Conservation (phyloP, 176 grass and related monocot species). For the Melocanna baccifera region DNA sequence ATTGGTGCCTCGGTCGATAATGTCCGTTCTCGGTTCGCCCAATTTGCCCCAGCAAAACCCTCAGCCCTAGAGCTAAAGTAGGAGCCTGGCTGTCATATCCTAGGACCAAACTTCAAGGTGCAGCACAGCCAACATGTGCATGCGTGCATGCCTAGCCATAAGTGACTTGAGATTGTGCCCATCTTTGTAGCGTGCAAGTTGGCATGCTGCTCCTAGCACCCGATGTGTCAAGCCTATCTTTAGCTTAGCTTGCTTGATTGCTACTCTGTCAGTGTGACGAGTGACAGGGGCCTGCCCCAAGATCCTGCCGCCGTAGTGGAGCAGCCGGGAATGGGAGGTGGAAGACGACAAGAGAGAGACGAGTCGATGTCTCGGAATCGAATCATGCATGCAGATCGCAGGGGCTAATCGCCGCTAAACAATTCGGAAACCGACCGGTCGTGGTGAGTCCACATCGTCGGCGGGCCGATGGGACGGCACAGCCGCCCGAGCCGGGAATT, state of each 20-base stretch:
- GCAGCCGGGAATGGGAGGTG: not conserved
- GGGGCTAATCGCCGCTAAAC: not conserved
- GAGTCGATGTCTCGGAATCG: conserved; percentile 12
- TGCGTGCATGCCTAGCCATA: not conserved
- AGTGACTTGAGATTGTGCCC: not conserved
- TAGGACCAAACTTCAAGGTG: conserved; percentile 5
- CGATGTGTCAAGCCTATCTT: not conserved
- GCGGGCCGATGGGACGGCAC: not conserved
- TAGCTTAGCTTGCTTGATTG: not conserved
- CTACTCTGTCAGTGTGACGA: not conserved
- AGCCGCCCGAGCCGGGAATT: not conserved
- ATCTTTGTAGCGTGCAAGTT: not conserved
- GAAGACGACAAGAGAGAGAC: not conserved
- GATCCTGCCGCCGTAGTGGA: not conserved
- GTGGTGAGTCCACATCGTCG: conserved; percentile 23
- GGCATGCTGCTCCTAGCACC: not conserved
- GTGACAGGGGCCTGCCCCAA: not conserved
- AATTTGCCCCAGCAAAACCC: not conserved
- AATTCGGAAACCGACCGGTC: not conserved
- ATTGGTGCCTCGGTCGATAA: not conserved
- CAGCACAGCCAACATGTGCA: not conserved
- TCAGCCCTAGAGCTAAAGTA: not conserved
- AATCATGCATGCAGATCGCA: conserved; percentile 3
- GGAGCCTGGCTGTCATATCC: not conserved
- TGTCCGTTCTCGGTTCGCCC: not conserved